Conservation (phyloP, 2,329 filamentous ascomycete genomes). For the Ophiosphaerella herpotricha region DNA sequence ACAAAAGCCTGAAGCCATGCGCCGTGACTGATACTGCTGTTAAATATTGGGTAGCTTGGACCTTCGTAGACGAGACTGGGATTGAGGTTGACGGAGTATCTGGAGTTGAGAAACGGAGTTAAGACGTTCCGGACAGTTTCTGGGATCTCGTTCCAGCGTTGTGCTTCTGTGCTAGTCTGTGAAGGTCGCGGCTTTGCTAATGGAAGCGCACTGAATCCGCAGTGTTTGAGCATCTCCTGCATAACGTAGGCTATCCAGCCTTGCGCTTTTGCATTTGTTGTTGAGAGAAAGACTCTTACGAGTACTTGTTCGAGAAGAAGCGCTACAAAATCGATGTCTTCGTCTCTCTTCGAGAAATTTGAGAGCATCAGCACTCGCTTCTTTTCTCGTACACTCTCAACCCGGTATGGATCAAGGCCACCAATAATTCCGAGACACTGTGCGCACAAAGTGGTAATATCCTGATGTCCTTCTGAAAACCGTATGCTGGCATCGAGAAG, state of each 20-base stretch:
- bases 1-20: constrained; percentile 83
- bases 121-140: constrained; percentile 78
- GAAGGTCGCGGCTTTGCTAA: constrained; percentile 57
- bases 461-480: constrained; percentile 69
- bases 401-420: constrained; percentile 86
- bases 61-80: constrained; percentile 34
- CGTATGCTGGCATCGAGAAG: constrained; percentile 85
- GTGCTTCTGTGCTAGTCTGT: constrained; percentile 63
- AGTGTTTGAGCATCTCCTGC: constrained; percentile 83
- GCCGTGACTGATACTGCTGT: constrained; percentile 68
- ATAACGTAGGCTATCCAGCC: constrained; percentile 93
- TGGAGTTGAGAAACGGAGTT: constrained; percentile 85
- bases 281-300: constrained; percentile 88
- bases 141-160: constrained; percentile 78
- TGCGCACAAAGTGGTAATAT: constrained; percentile 74
- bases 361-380: constrained; percentile 83
- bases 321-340: constrained; percentile 83
- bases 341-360: constrained; percentile 78
- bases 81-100: constrained; percentile 67
- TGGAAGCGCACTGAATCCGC: constrained; percentile 67
- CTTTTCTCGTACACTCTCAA: constrained; percentile 78
- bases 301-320: constrained; percentile 86
- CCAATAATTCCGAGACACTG: constrained; percentile 87
- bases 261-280: constrained; percentile 84
- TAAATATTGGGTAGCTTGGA: constrained; percentile 76